Conservation (phyloP, 805 yeast species). For the Cyberlindnera euphorbiiphila region DNA sequence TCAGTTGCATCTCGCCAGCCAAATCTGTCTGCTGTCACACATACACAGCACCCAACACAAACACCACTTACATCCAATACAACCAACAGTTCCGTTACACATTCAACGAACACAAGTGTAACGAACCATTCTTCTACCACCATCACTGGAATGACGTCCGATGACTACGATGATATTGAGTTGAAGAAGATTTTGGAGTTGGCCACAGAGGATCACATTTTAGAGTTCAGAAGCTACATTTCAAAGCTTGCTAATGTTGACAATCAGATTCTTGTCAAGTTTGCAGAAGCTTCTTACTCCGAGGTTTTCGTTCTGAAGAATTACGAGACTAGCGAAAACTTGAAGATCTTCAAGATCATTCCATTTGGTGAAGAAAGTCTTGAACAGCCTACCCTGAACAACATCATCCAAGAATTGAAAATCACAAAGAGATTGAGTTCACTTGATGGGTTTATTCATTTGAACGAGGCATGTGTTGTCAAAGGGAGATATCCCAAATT, state of each 20-base stretch:
- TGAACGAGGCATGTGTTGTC: constrained; percentile 43
- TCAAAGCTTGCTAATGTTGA: constrained; percentile 31
- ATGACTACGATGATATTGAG: constrained; percentile 21
- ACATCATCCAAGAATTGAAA: constrained; percentile 44
- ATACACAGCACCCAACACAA: constrained; percentile 6
- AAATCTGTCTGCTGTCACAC: constrained; percentile 14
- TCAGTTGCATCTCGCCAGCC: constrained; percentile 23
- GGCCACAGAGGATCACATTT: constrained; percentile 32
- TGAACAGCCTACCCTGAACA: constrained; percentile 39
- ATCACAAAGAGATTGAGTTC: constrained; percentile 39
- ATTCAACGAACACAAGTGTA: neutral
- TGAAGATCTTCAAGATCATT: constrained; percentile 43
- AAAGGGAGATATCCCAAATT: constrained; percentile 40
- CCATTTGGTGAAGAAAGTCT: constrained; percentile 46
- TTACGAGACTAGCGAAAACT: constrained; percentile 22
- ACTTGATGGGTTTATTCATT: constrained; percentile 41
- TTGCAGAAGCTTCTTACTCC: constrained; percentile 45
- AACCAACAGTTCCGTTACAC: neutral
- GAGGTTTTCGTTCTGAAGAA: constrained; percentile 38
- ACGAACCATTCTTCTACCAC: neutral
- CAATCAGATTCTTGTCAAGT: constrained; percentile 31
- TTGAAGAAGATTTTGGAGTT: constrained; percentile 32
- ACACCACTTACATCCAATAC: constrained; percentile 1
- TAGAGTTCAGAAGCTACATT: constrained; percentile 29
- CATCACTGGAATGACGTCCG: constrained; percentile 3